Evolutionary conservation across 768 basidiomycete species (phyloP).

Genomic region (Tylopilus felleus): DNA sequence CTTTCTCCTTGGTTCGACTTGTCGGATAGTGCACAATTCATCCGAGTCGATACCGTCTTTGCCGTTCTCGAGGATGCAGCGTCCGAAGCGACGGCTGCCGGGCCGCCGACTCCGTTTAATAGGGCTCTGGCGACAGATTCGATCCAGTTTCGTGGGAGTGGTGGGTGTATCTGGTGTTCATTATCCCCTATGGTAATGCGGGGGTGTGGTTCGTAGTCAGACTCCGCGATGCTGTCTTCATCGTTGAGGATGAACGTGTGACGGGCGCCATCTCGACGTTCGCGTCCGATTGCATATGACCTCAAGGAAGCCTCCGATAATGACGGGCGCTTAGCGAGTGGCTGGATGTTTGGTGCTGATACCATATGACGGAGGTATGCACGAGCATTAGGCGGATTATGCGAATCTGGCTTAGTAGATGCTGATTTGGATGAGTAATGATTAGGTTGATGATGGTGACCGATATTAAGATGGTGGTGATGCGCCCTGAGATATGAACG

Average conservation of each 20-base stretch:
- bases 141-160: constrained; percentile 67
- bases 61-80: constrained; percentile 23
- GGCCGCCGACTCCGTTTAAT: constrained; percentile 47
- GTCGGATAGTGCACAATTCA: constrained; percentile 24
- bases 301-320: constrained; percentile 31
- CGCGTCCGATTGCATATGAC: constrained; percentile 27
- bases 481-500: constrained; percentile 17
- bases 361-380: constrained; percentile 75
- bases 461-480: constrained; percentile 21
- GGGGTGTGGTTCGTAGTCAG: constrained; percentile 21
- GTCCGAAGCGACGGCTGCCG: constrained; percentile 30
- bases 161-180: constrained; percentile 37
- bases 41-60: constrained; percentile 22
- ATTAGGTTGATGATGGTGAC: constrained; percentile 21
- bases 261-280: constrained; percentile 30
- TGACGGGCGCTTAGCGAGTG: constrained; percentile 32
- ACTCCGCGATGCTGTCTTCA: constrained; percentile 25
- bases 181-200: constrained; percentile 32
- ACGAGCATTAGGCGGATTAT: constrained; percentile 52
- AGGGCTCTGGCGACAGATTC: constrained; percentile 67
- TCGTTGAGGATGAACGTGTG: constrained; percentile 33
- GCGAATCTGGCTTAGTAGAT: constrained; percentile 25
- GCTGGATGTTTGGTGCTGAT: constrained; percentile 49
- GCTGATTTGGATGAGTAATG: constrained; percentile 25
- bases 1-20: constrained; percentile 24